Percentiles rank a stretch among this genome's conserved stretches.
These are phyloP conservation scores for Phytophthora hybrid DNA, from an alignment of 352 stramenopile species.

Conservation along the genomic window DNA sequence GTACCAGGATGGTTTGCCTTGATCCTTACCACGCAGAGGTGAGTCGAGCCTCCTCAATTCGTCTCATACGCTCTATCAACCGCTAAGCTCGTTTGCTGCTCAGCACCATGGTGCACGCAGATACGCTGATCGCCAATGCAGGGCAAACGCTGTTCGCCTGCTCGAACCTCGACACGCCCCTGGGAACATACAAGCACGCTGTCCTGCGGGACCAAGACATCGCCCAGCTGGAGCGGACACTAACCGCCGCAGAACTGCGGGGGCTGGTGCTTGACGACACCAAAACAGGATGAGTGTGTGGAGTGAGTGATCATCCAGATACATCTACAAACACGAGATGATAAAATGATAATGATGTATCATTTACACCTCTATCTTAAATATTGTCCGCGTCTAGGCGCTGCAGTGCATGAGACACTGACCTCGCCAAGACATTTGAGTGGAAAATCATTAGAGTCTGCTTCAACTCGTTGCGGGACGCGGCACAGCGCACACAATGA, in stretches of 20 bases:
- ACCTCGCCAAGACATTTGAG: slow-evolving; percentile 20
- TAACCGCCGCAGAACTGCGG: slow-evolving; percentile 45
- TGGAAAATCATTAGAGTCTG: slow-evolving; percentile 40
- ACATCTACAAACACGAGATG: slow-evolving; percentile 22
- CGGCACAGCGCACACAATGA: slow-evolving; percentile 26
- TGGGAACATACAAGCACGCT: slow-evolving; percentile 71
- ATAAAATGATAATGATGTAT: slow-evolving; percentile 3
- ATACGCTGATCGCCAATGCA: slow-evolving; percentile 56
- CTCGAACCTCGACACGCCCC: slow-evolving; percentile 62
- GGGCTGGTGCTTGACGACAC: slow-evolving; percentile 26
- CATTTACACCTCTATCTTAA: slow-evolving; percentile 22
- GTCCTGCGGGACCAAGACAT: slow-evolving; percentile 68
- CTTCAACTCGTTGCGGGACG: slow-evolving; percentile 29
- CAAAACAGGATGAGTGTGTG: background rate
- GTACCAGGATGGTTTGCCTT: too few species aligned
- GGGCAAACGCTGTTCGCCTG: slow-evolving; percentile 73
- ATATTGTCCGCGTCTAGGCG: slow-evolving; percentile 22
- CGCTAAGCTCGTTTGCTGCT: slow-evolving; percentile 14
- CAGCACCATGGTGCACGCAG: slow-evolving; percentile 61
- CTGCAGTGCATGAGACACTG: slow-evolving; percentile 8
- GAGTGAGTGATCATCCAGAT: background rate
- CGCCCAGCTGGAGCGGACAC: slow-evolving; percentile 48
- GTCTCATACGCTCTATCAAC: background rate
- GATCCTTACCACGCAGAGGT: slow-evolving; percentile 69
- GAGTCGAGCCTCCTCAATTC: slow-evolving; percentile 1